Base-by-base conservation (phyloP, 2,329 filamentous ascomycete species). In the Podosphaera fusca region DNA sequence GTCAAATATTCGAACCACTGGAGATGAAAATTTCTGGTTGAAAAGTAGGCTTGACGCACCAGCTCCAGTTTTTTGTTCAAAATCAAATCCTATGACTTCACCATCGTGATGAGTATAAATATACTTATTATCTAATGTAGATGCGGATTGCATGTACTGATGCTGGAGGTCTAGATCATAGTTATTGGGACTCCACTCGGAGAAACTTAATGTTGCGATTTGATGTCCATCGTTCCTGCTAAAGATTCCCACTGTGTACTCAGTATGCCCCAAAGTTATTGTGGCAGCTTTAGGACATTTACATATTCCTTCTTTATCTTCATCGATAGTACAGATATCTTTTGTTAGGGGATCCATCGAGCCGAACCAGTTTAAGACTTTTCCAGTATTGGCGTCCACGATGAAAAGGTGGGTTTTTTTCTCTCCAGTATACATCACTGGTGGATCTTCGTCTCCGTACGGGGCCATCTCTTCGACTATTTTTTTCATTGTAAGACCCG, bases 101-200 rank as follows among this genome's bases (percentile, higher is more conserved):
- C 92, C 92, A 63, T 96, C 86, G 64, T 88, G 85, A 63, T 82
- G 81, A 62, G 84, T 87, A 62, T 90, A 90, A 55, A 96, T 83
- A 69, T 96, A 95, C 60, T 84, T 85, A 62, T 85, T 82, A 67
- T 89, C 82, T 21, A 55, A 14, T 30, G 51, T 58, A 14, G 52
- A 40, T 8, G 47, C 55, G 0, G 88, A 87, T 9, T 74, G 71
- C 12, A 77, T 78, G 65, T 96, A 92, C 66, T 96, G 87, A 55
- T 79, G 79, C 64, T 87, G 82, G 5, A 98, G 79, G 67, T 98
- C 92, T 61, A 79, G 79, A 69, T 98, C 90, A 59, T 82, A 85
- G 59, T 84, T 94, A 69, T 98, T 98, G 12, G 89, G 86, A 0
- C 81, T 82, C 92, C 92, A 98, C 68, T 98, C 92, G 9, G 87